These are phyloP conservation scores for Prunus campanulata DNA, from an alignment of 306 rosid genomes.

Conservation along the genomic window DNA sequence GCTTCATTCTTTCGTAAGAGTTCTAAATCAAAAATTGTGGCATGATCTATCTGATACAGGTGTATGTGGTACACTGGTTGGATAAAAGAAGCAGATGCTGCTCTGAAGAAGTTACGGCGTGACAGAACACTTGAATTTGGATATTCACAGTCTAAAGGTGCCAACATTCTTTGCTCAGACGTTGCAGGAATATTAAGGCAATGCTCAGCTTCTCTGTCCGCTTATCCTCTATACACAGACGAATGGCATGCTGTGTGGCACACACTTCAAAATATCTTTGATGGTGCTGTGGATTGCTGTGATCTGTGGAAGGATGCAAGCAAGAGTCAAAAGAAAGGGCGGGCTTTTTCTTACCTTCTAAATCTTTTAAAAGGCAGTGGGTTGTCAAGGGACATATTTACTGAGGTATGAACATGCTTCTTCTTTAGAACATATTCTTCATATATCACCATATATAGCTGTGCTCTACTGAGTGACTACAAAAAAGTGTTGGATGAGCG, in stretches of 20 bases:
- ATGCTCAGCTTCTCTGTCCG: slow-evolving; percentile 31
- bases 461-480: background rate
- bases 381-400: slow-evolving; percentile 57
- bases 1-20: background rate
- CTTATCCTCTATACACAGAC: slow-evolving; percentile 26
- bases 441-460: background rate
- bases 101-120: slow-evolving; percentile 38
- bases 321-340: slow-evolving; percentile 64
- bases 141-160: slow-evolving; percentile 24
- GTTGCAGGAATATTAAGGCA: slow-evolving; percentile 31
- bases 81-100: slow-evolving; percentile 32
- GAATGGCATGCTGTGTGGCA: slow-evolving; percentile 68
- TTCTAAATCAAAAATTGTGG: background rate
- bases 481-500: background rate
- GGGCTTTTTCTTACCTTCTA: slow-evolving; percentile 69
- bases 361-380: slow-evolving; percentile 73
- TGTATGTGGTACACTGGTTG: slow-evolving; percentile 61
- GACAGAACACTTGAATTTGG: slow-evolving; percentile 29
- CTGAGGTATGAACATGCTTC: slow-evolving; percentile 44
- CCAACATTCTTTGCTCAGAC: slow-evolving; percentile 42
- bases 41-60: slow-evolving; percentile 40
- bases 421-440: slow-evolving; percentile 12
- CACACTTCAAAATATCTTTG: slow-evolving; percentile 48
- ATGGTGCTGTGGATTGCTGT: slow-evolving; percentile 45
- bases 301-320: slow-evolving; percentile 72